Base-by-base conservation (phyloP, 2,329 filamentous ascomycete species). In the Ceratocystis harringtonii region DNA sequence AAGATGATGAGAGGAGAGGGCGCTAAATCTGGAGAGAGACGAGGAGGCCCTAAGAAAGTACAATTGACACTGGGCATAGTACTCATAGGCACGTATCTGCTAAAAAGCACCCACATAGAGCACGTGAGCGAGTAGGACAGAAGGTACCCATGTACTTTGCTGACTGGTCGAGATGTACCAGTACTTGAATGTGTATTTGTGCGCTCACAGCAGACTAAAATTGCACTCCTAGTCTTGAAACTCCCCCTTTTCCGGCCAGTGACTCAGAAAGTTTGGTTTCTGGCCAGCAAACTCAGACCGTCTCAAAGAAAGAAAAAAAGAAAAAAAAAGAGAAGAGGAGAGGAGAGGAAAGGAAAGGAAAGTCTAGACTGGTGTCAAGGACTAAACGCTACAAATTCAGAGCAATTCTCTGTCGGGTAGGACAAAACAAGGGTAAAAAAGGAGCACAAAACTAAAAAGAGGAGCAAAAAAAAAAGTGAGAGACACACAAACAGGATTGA, bases 341-440 rank as follows among this genome's bases (percentile, higher is more conserved):
- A 17, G 15, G 4, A 55, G 52, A 36, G 7, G 7, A 36, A 12
- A 10, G 32, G 8, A 10, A 12, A 41, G 36, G 10, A 12, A 41
- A 12, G 36, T 41, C 36, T 12, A 12, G 36, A 41, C 12, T 12
- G 12, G 36, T 12, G 36, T 12, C 17, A 19, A 22, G n/a, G 22
- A 19, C n/a, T 22, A 22, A 22, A 19, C 6, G 6, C 45, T 19
- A 17, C 15, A n/a, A 50, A 22, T 19, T 22, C n/a, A 50, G 17
- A 58, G 52, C 28, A 17, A 30, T 36, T 32, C 52, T 58, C 36
- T n/a, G 52, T 58, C 25, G 30, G 52, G 52, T 58, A 58, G 52
- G 52, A 58, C 52, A 58, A 36, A 58, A n/a, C 28, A 63, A 19
- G 41, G 36, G 36, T 43, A 15, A 61, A 44, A 61, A 22, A 61